Percentiles rank a stretch among this genome's conserved stretches.
phyloP scores from a whole-genome alignment of 2,329 filamentous ascomycete genomes.

The Orbilia oligospora region DNA sequence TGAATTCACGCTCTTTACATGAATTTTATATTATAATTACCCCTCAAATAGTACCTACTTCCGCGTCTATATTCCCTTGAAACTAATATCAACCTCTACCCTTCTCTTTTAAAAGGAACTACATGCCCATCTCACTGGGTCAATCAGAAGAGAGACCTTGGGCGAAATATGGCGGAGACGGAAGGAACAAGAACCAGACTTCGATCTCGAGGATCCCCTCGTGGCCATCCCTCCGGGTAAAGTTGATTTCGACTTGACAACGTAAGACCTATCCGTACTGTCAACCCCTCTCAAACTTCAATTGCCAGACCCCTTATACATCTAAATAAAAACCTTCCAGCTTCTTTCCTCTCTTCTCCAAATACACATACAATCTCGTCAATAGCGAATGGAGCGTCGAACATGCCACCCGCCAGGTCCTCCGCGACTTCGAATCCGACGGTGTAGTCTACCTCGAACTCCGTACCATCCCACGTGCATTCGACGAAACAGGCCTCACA shows the following conservation, averaged over 20 bases:
- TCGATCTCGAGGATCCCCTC: slow-evolving; percentile 77
- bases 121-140: slow-evolving; percentile 84
- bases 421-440: slow-evolving; percentile 77
- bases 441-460: slow-evolving; percentile 84
- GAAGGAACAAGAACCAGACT: slow-evolving; percentile 70
- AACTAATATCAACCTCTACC: slow-evolving; percentile 58
- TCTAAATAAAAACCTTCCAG: slow-evolving; percentile 11
- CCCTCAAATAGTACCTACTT: slow-evolving; percentile 4
- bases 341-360: slow-evolving; percentile 84
- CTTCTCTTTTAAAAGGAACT: slow-evolving; percentile 70
- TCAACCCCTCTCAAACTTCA: slow-evolving; percentile 25
- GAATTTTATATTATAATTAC: neutral
- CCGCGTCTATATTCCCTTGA: slow-evolving; percentile 33
- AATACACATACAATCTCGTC: slow-evolving; percentile 83
- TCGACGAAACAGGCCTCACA: slow-evolving; percentile 72
- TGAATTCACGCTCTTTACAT: neutral
- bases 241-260: slow-evolving; percentile 78
- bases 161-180: slow-evolving; percentile 80
- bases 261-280: slow-evolving; percentile 69
- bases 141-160: slow-evolving; percentile 79
- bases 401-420: slow-evolving; percentile 76
- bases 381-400: slow-evolving; percentile 74
- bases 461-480: slow-evolving; percentile 81
- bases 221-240: slow-evolving; percentile 79
- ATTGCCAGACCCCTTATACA: slow-evolving; percentile 32